Percentiles rank a stretch among this genome's conserved stretches.
Evolutionary conservation across 352 stramenopile species (phyloP).

Genomic region (Phytophthora brassicae): DNA sequence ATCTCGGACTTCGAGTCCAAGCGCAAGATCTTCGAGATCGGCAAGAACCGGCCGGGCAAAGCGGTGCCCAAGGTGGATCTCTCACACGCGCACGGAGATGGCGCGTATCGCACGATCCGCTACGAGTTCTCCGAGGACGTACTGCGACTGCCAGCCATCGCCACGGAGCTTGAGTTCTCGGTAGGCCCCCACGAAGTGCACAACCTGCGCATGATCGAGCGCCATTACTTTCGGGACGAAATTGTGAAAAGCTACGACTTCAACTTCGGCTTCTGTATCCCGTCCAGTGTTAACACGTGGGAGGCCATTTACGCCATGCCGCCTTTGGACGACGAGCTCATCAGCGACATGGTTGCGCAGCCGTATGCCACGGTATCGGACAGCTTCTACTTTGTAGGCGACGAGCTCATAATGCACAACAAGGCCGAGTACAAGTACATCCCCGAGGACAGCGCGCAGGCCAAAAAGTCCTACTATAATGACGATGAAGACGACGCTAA

Average conservation of each 20-base stretch:
- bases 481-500: conserved; percentile 81
- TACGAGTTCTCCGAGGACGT: conserved; percentile 95
- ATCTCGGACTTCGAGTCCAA: conserved; percentile 96
- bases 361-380: conserved; percentile 94
- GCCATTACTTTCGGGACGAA: conserved; percentile 95
- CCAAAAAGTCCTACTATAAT: conserved; percentile 91
- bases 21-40: conserved; percentile 94
- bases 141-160: conserved; percentile 87
- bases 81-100: conserved; percentile 86
- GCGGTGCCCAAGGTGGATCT: conserved; percentile 84
- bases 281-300: conserved; percentile 95
- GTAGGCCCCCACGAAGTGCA: conserved; percentile 90
- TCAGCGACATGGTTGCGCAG: conserved; percentile 93
- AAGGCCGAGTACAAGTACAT: conserved; percentile 95
- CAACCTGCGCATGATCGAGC: conserved; percentile 95
- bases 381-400: conserved; percentile 96
- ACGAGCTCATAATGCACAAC: conserved; percentile 97
- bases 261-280: conserved; percentile 96
- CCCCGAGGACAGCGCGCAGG: conserved; percentile 86
- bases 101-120: conserved; percentile 91
- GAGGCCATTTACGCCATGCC: conserved; percentile 94
- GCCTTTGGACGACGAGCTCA: conserved; percentile 92
- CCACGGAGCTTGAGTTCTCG: conserved; percentile 92
- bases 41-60: conserved; percentile 65
- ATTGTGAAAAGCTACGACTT: conserved; percentile 97